These are phyloP conservation scores for Luzula sylvatica DNA, from an alignment of 176 grass and related monocot genomes.

Conservation along the genomic window DNA sequence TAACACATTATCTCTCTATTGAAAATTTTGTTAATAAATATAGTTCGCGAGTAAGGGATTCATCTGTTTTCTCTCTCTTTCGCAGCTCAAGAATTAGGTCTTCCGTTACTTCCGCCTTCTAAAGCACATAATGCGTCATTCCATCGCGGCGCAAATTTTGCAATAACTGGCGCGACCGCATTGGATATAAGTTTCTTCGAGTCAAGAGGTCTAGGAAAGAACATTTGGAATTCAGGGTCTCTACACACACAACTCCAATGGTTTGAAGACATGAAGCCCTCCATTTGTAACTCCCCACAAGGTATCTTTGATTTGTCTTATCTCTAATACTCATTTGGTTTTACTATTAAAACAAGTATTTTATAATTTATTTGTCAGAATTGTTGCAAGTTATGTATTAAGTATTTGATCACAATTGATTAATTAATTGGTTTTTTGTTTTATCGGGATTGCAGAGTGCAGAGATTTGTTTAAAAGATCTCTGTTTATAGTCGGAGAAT, in stretches of 20 bases:
- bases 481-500: constrained; percentile 84
- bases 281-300: constrained; percentile 48
- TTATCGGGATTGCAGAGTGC: constrained; percentile 29
- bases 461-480: constrained; percentile 51
- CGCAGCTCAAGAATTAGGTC: constrained; percentile 65
- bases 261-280: constrained; percentile 73
- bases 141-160: constrained; percentile 76
- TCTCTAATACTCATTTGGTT: no score
- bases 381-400: not conserved
- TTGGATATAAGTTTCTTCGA: constrained; percentile 61
- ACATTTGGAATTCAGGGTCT: constrained; percentile 77
- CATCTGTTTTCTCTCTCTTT: no score
- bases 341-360: not conserved
- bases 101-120: constrained; percentile 70
- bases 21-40: no score
- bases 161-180: constrained; percentile 68
- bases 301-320: no score
- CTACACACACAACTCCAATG: constrained; percentile 70
- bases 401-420: not conserved
- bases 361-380: not conserved
- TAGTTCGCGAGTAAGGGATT: no score
- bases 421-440: not conserved
- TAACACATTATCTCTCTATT: no score
- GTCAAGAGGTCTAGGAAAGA: constrained; percentile 32
- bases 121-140: constrained; percentile 65